Evolutionary conservation across 176 grass and related monocot genomes (phyloP), one percentile per base, ranked within the genome.

Genomic region (Typha latifolia): DNA sequence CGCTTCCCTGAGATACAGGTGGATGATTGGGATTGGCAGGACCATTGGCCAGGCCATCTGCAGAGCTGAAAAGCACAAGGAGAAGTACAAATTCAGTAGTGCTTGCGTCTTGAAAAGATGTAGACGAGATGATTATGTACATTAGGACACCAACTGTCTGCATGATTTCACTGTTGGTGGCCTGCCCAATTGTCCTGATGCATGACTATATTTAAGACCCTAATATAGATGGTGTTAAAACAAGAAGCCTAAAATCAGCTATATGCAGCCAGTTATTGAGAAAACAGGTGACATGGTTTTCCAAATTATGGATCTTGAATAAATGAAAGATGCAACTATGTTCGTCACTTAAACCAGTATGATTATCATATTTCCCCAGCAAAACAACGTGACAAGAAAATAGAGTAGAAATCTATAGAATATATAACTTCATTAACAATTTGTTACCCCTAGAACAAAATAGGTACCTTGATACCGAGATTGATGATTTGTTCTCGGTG

Each of bases 381-480:
- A 43, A 43, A 59, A 59, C 53, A 19, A 57, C 16, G 16, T 16
- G 18, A 19, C 14, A 75, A 49, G 29, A 64, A 65, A 69, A 70
- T 66, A 26, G 64, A 66, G 19, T 24, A 52, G 48, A 62, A 9
- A 61, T 61, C 64, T 21, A 72, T 7, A 63, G 12, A 68, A 65
- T 68, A 64, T 51, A 26, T 24, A 48, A 68, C 43, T 15, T 32
- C 9, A 9, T 26, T 15, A 76, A 68, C 26, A 16, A 22, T 56
- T 29, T 49, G 11, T 62, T 8, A 22, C 27, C 27, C 27, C 1
- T 29, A 20, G 23, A 24, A 4, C 62, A 49, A 61, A 62, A 64
- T 34, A 63, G 18, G 74, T 83, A 93, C 90, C 90, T 93, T 77
- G 64, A 78, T 68, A 27, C 69, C 14, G 73, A 77, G 74, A 79